Base-by-base conservation (phyloP, 192 early-diverging fungal genomes). In the Lunasporangiospora selenospora region DNA sequence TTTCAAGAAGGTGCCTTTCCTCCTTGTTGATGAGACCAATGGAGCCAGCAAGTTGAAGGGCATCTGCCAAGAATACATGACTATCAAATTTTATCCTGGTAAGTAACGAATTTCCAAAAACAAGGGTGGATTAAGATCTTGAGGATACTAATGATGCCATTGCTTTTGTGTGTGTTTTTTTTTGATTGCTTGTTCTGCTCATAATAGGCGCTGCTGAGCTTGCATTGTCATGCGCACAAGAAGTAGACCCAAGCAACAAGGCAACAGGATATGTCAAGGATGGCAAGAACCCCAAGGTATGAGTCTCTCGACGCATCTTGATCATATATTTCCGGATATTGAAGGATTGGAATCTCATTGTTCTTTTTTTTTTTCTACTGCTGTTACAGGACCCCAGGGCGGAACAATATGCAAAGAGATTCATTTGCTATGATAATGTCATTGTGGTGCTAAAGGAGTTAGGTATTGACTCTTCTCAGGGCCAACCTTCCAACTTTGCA, bases 251-350 rank as follows among this genome's bases (percentile, higher is more conserved):
- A 2, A 58, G 64, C 12, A 80, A 88, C 65, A 67, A 75, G n/a
- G 85, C 84, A 0, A 27, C 81, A 24, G 75, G 77, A 12, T 90
- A 77, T 62, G 83, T 81, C 76, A 62, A 76, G 49, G 85, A 87
- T 29, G 80, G 81, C 0, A 80, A 69, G 39, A 85, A 82, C 21
- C 81, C 70, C 8, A 67, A 67, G 41, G 87, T 54, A 65, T 54
- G 42, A 67, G 66, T 21, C 65, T 77, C 24, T 66, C 77, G 38
- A 41, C 65, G 8, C 81, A 81, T 58, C 81, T 85, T 75, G 24
- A 36, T 15, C 75, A 75, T 23, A 62, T 81, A 21, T 65, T 82
- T 31, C 37, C 40, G 5, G 31, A 43, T 27, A 16, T 56, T 24
- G 31, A 38, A 3, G 39, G 23, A 23, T 41, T 53, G 48, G 48